phyloP scores from a whole-genome alignment of 495 filamentous ascomycete genomes.

The Penicillium fimorum region DNA sequence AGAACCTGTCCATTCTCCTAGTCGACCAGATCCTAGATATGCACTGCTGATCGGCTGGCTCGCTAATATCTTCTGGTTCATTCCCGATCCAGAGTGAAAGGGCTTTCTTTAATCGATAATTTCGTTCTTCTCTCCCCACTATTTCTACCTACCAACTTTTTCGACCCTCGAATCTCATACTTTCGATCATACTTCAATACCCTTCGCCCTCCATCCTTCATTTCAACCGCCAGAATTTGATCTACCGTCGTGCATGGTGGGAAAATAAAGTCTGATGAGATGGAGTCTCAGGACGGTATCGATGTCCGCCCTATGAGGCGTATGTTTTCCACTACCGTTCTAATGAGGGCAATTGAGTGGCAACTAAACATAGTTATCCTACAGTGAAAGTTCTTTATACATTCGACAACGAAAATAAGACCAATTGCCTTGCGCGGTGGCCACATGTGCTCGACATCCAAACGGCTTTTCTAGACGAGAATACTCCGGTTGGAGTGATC shows the following conservation, averaged over 20 bases:
- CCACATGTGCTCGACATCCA: constrained; percentile 77
- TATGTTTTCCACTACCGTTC: constrained; percentile 26
- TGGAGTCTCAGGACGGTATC: constrained; percentile 53
- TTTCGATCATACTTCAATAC: background rate
- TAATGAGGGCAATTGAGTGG: background rate
- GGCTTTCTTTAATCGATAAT: constrained; percentile 14
- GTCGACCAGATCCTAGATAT: constrained; percentile 27
- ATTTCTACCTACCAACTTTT: constrained; percentile 4
- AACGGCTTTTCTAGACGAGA: constrained; percentile 75
- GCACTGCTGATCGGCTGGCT: constrained; percentile 16
- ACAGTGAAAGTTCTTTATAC: constrained; percentile 91
- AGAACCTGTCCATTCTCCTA: constrained; percentile 31
- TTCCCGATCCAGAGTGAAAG: constrained; percentile 16
- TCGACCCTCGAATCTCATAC: constrained; percentile 3
- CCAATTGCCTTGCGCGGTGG: constrained; percentile 89
- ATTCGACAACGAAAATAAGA: constrained; percentile 85
- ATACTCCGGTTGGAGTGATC: constrained; percentile 77
- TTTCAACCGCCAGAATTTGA: background rate
- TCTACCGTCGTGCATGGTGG: constrained; percentile 31
- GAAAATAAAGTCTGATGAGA: constrained; percentile 33
- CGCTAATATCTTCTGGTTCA: constrained; percentile 8
- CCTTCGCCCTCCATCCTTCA: constrained; percentile 1
- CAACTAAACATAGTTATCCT: constrained; percentile 19
- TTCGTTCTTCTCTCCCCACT: background rate
- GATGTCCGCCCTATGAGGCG: constrained; percentile 56